Conservation (phyloP, 306 rosid species). For the Rubus idaeus region DNA sequence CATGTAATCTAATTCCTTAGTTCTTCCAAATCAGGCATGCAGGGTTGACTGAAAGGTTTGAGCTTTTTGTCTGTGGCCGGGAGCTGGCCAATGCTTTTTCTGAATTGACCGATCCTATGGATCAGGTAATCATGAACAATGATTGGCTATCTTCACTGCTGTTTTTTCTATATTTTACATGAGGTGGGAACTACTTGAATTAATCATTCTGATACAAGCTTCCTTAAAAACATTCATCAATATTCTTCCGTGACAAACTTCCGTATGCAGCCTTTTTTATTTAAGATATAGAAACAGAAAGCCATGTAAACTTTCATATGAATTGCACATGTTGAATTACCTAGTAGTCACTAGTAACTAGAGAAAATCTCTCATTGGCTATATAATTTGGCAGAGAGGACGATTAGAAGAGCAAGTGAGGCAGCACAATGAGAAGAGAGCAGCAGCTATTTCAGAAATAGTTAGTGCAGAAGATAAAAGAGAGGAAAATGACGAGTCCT, state of each 20-base stretch:
- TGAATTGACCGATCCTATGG: conserved; percentile 92
- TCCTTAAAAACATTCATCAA: not conserved
- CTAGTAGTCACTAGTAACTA: not conserved
- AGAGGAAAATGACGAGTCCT: conserved; percentile 51
- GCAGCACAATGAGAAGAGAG: conserved; percentile 80
- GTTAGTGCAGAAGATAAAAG: conserved; percentile 32
- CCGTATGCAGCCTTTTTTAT: not conserved
- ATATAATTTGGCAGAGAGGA: conserved; percentile 55
- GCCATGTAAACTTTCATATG: not conserved
- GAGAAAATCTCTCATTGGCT: conserved; percentile 16
- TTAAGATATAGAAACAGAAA: not conserved
- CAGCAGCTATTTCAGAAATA: conserved; percentile 38
- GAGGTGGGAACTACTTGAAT: not conserved
- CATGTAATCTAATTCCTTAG: conserved; percentile 21
- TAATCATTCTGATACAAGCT: not conserved
- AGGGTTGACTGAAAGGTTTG: conserved; percentile 92
- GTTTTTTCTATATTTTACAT: not conserved
- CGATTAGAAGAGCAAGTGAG: conserved; percentile 89
- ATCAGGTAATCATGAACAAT: conserved; percentile 65
- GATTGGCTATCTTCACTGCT: not conserved
- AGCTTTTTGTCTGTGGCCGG: conserved; percentile 95
- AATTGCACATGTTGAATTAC: conserved; percentile 5
- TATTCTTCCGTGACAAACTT: not conserved
- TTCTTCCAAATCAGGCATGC: conserved; percentile 49
- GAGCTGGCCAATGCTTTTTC: conserved; percentile 98